Evolutionary conservation across 2,329 filamentous ascomycete genomes (phyloP).

Genomic region (Sclerotinia subarctica): DNA sequence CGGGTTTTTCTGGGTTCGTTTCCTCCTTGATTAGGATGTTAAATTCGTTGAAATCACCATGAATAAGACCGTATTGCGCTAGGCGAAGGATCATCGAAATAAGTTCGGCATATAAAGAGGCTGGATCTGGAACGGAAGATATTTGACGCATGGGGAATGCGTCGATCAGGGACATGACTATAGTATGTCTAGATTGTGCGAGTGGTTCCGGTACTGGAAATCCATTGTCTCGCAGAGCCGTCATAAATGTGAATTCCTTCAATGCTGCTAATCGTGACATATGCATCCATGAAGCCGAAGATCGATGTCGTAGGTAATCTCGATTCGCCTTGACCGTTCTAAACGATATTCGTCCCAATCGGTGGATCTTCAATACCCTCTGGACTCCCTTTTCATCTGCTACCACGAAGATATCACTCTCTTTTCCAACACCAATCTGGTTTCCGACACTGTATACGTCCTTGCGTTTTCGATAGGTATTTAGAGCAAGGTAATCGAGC

Average conservation of each 20-base stretch:
- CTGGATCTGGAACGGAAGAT: constrained; percentile 75
- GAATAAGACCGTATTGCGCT: constrained; percentile 84
- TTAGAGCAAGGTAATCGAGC: constrained; percentile 93
- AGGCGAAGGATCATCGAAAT: constrained; percentile 82
- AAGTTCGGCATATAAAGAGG: constrained; percentile 83
- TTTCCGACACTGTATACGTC: constrained; percentile 89
- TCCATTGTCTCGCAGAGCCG: constrained; percentile 74
- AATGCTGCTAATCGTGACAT: constrained; percentile 87
- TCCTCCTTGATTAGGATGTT: constrained; percentile 91
- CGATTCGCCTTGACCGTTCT: constrained; percentile 93
- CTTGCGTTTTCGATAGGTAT: constrained; percentile 77
- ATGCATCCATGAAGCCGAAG: constrained; percentile 94
- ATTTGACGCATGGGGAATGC: constrained; percentile 91
- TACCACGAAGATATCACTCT: constrained; percentile 94
- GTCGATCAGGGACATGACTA: constrained; percentile 93
- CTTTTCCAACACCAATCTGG: constrained; percentile 94
- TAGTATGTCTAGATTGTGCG: constrained; percentile 87
- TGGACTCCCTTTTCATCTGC: constrained; percentile 75
- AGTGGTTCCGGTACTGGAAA: constrained; percentile 89
- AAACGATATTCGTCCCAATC: constrained; percentile 93
- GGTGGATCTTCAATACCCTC: constrained; percentile 89
- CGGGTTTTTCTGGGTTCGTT: constrained; percentile 40
- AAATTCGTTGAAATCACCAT: constrained; percentile 99
- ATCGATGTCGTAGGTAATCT: constrained; percentile 84
- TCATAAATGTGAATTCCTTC: constrained; percentile 95